These are phyloP conservation scores for Colletotrichum abscissum DNA, from an alignment of 2,329 filamentous ascomycete species.

Conservation along the genomic window DNA sequence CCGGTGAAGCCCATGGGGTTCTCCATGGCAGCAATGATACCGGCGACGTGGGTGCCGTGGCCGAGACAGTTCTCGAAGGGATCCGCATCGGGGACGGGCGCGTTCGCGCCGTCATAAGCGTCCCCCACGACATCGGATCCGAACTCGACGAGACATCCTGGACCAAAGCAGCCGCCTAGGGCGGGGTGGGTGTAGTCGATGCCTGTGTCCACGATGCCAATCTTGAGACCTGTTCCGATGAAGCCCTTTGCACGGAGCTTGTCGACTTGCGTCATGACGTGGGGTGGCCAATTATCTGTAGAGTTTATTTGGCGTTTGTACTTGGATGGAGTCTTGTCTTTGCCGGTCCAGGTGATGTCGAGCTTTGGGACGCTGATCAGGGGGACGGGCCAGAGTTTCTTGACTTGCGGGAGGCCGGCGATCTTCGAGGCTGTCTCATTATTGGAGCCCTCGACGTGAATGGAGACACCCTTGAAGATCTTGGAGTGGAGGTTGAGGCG, in stretches of 20 bases:
- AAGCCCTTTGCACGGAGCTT: constrained; percentile 60
- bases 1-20: constrained; percentile 51
- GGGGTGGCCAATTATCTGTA: constrained; percentile 57
- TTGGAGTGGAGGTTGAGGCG: constrained; percentile 38
- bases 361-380: constrained; percentile 52
- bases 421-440: constrained; percentile 55
- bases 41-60: constrained; percentile 58
- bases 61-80: constrained; percentile 52
- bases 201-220: constrained; percentile 63
- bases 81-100: constrained; percentile 49
- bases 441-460: constrained; percentile 59
- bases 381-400: constrained; percentile 61
- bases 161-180: constrained; percentile 59
- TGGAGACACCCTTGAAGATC: constrained; percentile 59
- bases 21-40: constrained; percentile 55
- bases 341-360: constrained; percentile 55
- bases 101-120: constrained; percentile 40
- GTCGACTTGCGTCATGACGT: constrained; percentile 68
- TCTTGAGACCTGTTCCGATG: constrained; percentile 61
- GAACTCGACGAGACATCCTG: constrained; percentile 55
- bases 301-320: constrained; percentile 30
- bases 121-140: constrained; percentile 58
- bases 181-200: constrained; percentile 59
- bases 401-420: constrained; percentile 55
- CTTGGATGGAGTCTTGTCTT: not conserved